Percentiles rank a stretch among this genome's conserved stretches.
These are phyloP conservation scores for Fusarium pseudonygamai DNA, from an alignment of 2,329 filamentous ascomycete species.

Conservation along the genomic window DNA sequence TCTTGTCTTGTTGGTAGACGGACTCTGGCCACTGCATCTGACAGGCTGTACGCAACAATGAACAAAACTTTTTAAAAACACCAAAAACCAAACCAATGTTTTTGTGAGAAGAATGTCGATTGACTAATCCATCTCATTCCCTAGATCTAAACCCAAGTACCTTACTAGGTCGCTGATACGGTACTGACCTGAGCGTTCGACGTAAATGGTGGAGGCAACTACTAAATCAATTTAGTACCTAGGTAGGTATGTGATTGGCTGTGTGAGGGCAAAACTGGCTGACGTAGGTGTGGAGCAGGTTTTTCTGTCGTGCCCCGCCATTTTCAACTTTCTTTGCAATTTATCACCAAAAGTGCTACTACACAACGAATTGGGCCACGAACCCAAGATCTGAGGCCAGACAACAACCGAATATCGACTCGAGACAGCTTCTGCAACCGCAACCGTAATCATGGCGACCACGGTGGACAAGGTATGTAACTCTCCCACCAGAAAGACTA, in stretches of 20 bases:
- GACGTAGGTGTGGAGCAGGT: conserved; percentile 43
- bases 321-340: conserved; percentile 34
- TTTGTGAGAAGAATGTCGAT: background rate
- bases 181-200: background rate
- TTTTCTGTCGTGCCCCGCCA: conserved; percentile 53
- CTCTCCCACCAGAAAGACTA: conserved; percentile 3
- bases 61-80: conserved; percentile 18
- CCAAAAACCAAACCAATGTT: background rate
- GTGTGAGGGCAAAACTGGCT: conserved; percentile 25
- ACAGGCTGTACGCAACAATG: conserved; percentile 23
- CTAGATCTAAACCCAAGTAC: background rate
- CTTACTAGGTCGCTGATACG: background rate
- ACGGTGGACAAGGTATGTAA: conserved; percentile 89
- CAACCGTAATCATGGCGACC: conserved; percentile 79
- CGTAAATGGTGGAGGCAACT: background rate
- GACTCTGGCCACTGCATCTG: conserved; percentile 1
- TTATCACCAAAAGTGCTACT: conserved; percentile 38
- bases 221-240: background rate
- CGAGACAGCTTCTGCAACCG: conserved; percentile 17
- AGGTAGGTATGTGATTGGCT: conserved; percentile 30
- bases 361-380: conserved; percentile 27
- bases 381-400: conserved; percentile 32
- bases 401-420: conserved; percentile 16
- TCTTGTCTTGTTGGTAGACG: background rate
- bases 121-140: background rate